Evolutionary conservation across 169 alveolate genomes (phyloP), one percentile per base, ranked within the genome.

Genomic region (Plasmodium adleri): DNA sequence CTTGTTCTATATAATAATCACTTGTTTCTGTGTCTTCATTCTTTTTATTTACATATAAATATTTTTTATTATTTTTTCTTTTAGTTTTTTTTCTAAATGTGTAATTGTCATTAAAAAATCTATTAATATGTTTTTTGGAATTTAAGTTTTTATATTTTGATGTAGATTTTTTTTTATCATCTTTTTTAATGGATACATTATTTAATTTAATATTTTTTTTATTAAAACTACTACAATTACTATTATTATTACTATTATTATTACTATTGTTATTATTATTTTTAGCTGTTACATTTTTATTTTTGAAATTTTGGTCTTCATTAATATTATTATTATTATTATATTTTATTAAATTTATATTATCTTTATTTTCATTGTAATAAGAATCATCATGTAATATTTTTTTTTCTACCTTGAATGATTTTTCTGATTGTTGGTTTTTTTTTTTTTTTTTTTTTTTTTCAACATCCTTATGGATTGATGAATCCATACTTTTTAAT

Each of bases 61-160:
- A 4, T 32, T 32, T 32, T 32, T 32, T 32, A 32, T 32, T 32
- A 32, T 32, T 32, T 32, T 32, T 32, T 32, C 45, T 32, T 32
- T 32, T 32, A 0, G 1, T 17, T 24, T 28, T 9, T 73, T 54
- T 66, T 56, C 32, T 9, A 56, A 47, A 26, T 1, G 50, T 26
- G 26, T 74, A 60, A 28, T 62, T 60, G 7, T 75, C 74, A 60
- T 59, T 20, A 59, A 74, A 74, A 62, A 75, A 62, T 9, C 39
- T 63, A 22, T 62, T 75, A 22, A 64, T 76, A n/a, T 64, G 52
- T 32, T 66, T 76, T 66, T 66, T 76, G 0, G 73, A 43, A 5
- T 49, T 17, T 0, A 32, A 32, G n/a, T 28, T 75, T 49, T 64
- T 26, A 24, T 26, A 28, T 13, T 47, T 73, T 12, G 88, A 74